phyloP scores from a whole-genome alignment of 1,139 yeast genomes.

The Magnusiomyces suaveolens region DNA sequence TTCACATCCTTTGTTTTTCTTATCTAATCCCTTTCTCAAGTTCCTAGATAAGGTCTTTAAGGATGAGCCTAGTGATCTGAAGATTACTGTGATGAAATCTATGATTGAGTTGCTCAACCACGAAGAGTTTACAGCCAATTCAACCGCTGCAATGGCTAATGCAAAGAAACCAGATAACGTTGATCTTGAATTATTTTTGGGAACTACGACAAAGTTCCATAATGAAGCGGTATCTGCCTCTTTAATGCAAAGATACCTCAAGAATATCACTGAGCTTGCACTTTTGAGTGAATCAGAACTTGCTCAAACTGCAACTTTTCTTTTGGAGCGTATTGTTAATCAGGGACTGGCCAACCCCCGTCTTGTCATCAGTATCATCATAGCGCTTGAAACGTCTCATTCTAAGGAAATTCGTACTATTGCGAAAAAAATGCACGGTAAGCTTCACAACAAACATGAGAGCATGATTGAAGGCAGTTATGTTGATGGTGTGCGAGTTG shows the following conservation, averaged over 20 bases:
- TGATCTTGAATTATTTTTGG: conserved; percentile 48
- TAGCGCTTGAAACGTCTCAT: conserved; percentile 57
- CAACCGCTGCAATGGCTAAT: conserved; percentile 20
- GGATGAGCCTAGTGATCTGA: conserved; percentile 30
- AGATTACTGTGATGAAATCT: conserved; percentile 45
- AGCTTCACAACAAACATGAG: conserved; percentile 56
- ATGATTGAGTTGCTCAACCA: conserved; percentile 42
- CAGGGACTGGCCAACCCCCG: conserved; percentile 72
- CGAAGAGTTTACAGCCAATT: conserved; percentile 41
- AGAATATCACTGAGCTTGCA: conserved; percentile 42
- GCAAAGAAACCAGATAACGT: conserved; percentile 33
- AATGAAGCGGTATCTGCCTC: conserved; percentile 68
- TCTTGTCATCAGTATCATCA: conserved; percentile 45
- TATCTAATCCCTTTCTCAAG: conserved; percentile 39
- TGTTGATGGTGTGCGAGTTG: conserved; percentile 51
- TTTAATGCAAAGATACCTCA: conserved; percentile 53
- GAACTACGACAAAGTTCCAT: conserved; percentile 38
- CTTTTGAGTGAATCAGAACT: conserved; percentile 38
- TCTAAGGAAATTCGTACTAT: conserved; percentile 37
- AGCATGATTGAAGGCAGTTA: conserved; percentile 59
- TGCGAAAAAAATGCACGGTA: conserved; percentile 46
- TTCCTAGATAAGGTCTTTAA: conserved; percentile 46
- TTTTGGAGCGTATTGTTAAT: conserved; percentile 46
- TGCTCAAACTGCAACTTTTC: conserved; percentile 44
- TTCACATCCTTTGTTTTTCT: conserved; percentile 52